Evolutionary conservation across 1,284 basidiomycete genomes (phyloP).

Genomic region (Ganoderma multipileum): DNA sequence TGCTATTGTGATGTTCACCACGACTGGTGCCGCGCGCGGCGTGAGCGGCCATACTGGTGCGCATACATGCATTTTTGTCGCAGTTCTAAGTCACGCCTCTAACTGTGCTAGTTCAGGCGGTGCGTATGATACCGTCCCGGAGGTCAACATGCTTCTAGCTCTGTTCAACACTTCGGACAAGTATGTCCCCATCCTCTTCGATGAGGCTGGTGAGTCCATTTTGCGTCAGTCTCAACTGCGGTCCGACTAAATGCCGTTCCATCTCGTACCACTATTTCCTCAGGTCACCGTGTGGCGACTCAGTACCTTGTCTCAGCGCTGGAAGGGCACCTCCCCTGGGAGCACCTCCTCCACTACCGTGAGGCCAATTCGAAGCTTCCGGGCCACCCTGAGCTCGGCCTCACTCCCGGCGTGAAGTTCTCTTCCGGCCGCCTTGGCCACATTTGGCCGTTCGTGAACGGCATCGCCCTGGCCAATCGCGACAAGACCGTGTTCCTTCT

Average conservation of each 20-base stretch:
- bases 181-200: conserved; percentile 73
- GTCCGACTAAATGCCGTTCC: conserved; percentile 5
- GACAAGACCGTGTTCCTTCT: conserved; percentile 82
- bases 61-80: conserved; percentile 16
- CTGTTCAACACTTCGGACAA: conserved; percentile 71
- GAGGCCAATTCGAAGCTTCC: conserved; percentile 85
- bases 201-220: conserved; percentile 70
- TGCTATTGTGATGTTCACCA: conserved; percentile 84
- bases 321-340: conserved; percentile 72
- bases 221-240: not conserved
- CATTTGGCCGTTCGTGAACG: conserved; percentile 85
- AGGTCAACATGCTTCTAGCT: conserved; percentile 77
- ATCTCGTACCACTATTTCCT: conserved; percentile 14
- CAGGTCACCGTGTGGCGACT: conserved; percentile 87
- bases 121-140: conserved; percentile 85
- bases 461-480: conserved; percentile 79
- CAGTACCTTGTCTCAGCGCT: conserved; percentile 84
- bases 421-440: conserved; percentile 87
- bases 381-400: conserved; percentile 84
- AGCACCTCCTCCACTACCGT: conserved; percentile 84
- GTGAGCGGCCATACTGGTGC: conserved; percentile 84
- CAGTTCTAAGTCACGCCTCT: not conserved
- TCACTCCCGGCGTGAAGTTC: conserved; percentile 88
- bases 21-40: conserved; percentile 80
- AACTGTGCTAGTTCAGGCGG: conserved; percentile 56